Base-by-base conservation (phyloP, 129 eudicot genomes). In the Pittosporum tobira region DNA sequence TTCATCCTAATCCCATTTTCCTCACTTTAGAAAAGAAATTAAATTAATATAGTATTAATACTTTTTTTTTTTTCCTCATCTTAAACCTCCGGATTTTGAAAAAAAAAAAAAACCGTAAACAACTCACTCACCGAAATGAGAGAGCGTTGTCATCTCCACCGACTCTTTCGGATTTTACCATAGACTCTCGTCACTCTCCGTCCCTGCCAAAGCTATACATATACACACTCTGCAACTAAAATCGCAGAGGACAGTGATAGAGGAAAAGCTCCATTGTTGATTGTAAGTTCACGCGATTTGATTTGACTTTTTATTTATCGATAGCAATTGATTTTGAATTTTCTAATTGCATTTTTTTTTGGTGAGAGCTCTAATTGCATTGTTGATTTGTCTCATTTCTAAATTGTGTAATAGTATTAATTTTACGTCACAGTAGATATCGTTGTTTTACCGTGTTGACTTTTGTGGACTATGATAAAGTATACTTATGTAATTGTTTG, bases 371-470 rank as follows among this genome's bases (percentile, higher is more conserved):
- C 9, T 23, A 26, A 51, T 31, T n/a, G 20, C 58, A 52, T 52
- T 26, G 34, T 9, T 27, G 3, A 2, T 27, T 1, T 24, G 7
- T 5, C 12, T 23, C 36, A 22, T 26, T 16, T 4, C 34, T 3
- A 24, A 11, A 11, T 19, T n/a, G n/a, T n/a, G n/a, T n/a, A n/a
- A n/a, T n/a, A n/a, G n/a, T n/a, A n/a, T n/a, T n/a, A 34, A 34
- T 25, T 52, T 52, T 52, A 12, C 25, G 12, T 52, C 2, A 52
- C 6, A 6, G 40, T 34, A 34, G 2, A 5, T 40, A 10, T n/a
- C 18, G 22, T n/a, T 27, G 16, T 30, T 51, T 49, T 27, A 11
- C 47, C 15, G 18, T 66, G 52, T 70, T 74, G 64, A 77, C 66
- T 66, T 59, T 15, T 66, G 12, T 38, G 15, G 7, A 1, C 16